Evolutionary conservation across 257 asterid species (phyloP), one percentile per base, ranked within the genome.

Genomic region (Agastache rugosa): DNA sequence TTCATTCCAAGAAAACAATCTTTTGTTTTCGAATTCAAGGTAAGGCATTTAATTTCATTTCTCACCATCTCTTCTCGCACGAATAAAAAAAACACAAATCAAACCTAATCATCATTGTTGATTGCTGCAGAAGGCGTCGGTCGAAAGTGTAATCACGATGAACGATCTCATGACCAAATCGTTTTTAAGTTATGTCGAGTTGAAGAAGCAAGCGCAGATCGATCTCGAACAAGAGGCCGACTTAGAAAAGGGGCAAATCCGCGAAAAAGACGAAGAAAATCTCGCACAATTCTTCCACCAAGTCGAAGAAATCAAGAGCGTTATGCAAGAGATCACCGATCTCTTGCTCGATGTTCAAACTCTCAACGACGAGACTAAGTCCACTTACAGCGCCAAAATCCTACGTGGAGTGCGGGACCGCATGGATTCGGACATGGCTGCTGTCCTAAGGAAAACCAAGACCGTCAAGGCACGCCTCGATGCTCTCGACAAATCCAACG

Each of bases 101-200:
- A 59, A 31, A 54, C 60, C 11, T 8, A 51, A 51, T 8, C 23
- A n/a, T 50, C 8, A 16, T n/a, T 15, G 7, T 73, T 54, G 77
- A 64, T 72, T 65, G 11, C 70, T 65, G 65, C 82, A 78, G 81
- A 63, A 19, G 20, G 61, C 20, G 20, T 64, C 11, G 66, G 65
- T n/a, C n/a, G n/a, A n/a, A n/a, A n/a, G n/a, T 71, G 68, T 22
- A 0, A 63, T 10, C 37, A 87, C 83, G 80, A 93, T 93, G 96
- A 93, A 93, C 76, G 94, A 93, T 87, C 91, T 93, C 6, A 87
- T 93, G 96, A 89, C 93, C 0, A 88, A 83, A 34, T 93, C 97
- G 19, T 91, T 91, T 73, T 48, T 83, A 71, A 84, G 86, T 82
- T 93, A 91, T 69, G 90, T 87, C 23, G 96, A 91, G 62, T 68